Base-by-base conservation (phyloP, 371 early-diverging fungal genomes). In the Blakeslea trispora region DNA sequence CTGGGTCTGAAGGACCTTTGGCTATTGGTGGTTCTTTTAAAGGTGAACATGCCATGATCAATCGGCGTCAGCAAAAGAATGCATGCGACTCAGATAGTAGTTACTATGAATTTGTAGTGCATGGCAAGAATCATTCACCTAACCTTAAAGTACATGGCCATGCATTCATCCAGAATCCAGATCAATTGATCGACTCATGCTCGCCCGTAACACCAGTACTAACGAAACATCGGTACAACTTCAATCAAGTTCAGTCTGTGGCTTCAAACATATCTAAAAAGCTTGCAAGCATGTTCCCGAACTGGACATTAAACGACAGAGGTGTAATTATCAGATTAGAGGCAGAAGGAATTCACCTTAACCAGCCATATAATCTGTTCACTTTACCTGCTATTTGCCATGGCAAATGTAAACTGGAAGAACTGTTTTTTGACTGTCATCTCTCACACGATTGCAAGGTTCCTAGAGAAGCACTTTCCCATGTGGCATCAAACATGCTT, bases 301-400 rank as follows among this genome's bases (percentile, higher is more conserved):
- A 45, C 19, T 58, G 58, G 58, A 51, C 37, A 45, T 51, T 58
- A n/a, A 45, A 58, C 18, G 24, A 14, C 10, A 37, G 43, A 39
- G 58, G 58, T 2, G 51, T 51, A 0, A 45, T 58, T 37, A 21
- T 58, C 10, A 60, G 48, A 19, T 17, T 60, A 14, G 18, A 48
- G 6, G 17, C 60, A 6, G 54, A 54, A 48, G 53, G 53, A 17
- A 35, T 53, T 13, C 31, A 48, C 21, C 15, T 46, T 10, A 24
- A 53, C 14, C 54, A 53, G 19, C 60, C 60, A 0, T 60, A 41
- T 24, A 60, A 53, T 15, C 7, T 60, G 5, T 60, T 60, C 17
- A 43, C 43, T 10, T 45, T 58, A 45, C 51, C 58, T 19, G 23
- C 14, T 8, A 19, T 14, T 3, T 58, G 52, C 39, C 32, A 34